phyloP scores from a whole-genome alignment of 164 flowering plant genomes.

The Warburgia ugandensis region DNA sequence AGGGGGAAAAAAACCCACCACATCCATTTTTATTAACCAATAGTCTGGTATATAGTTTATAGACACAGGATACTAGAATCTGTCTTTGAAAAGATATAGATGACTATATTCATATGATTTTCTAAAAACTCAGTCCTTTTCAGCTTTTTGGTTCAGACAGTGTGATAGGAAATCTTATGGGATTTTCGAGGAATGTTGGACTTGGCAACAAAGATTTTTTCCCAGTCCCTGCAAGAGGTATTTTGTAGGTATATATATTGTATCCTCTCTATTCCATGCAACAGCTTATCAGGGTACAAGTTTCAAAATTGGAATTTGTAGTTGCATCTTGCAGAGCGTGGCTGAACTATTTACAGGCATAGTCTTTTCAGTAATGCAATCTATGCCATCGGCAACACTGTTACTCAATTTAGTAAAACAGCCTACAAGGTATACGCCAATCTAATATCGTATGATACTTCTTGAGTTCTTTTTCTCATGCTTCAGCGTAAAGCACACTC shows the following conservation, averaged over 20 bases:
- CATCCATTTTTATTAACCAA: too few species aligned
- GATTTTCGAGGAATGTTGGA: constrained; percentile 81
- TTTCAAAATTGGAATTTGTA: constrained; percentile 1
- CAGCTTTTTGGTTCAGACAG: constrained; percentile 98
- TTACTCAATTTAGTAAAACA: constrained; percentile 93
- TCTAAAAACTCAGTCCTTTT: too few species aligned
- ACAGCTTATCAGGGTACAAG: background rate
- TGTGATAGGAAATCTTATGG: constrained; percentile 95
- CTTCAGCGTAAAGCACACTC: constrained; percentile 2
- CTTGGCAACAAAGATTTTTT: constrained; percentile 87
- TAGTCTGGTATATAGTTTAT: too few species aligned
- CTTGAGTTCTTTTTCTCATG: background rate
- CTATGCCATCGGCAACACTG: constrained; percentile 90
- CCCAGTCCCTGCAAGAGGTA: constrained; percentile 68
- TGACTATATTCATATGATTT: too few species aligned
- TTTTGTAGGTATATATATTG: constrained; percentile 45
- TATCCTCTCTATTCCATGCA: background rate
- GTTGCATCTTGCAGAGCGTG: constrained; percentile 53
- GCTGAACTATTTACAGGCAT: constrained; percentile 70
- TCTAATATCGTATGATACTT: background rate
- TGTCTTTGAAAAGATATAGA: too few species aligned
- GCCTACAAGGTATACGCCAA: constrained; percentile 70
- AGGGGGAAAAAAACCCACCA: too few species aligned
- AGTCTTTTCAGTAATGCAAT: constrained; percentile 86
- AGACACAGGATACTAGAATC: too few species aligned